Base-by-base conservation (phyloP, 352 stramenopile species). In the Plasmopara viticola region DNA sequence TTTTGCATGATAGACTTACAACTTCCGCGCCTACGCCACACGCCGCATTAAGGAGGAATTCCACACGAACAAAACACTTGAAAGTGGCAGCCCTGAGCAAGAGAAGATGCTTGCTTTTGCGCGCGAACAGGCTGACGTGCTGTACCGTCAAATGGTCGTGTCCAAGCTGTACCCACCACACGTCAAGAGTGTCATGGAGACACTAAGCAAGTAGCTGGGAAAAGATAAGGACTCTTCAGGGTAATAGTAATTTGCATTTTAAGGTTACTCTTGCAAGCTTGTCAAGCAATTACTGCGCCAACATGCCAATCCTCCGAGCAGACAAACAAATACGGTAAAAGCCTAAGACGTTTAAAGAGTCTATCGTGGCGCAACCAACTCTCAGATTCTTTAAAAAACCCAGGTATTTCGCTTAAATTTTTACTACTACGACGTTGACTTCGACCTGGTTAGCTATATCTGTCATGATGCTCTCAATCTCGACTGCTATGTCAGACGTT, bases 11-110 rank as follows among this genome's bases (percentile, higher is more conserved):
- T 41, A 90, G 79, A 74, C 65, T 48, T 87, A 90, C 66, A 90
- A 86, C 68, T 87, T 76, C 68, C 74, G 79, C 46, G 67, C 64
- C 50, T 90, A 90, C 60, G 70, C 74, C 28, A 50, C 67, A 35
- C 74, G 76, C 35, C 79, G 79, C 54, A 62, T 90, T 47, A 79
- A 78, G 52, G 72, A 86, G 42, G 76, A 87, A n/a, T 90, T 90
- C 54, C 79, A 60, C 60, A 81, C 79, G 67, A 74, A 87, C 58
- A 78, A 74, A 56, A 41, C 51, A 10, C 62, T 90, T 3, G 25
- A 66, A 29, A 20, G 48, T 4, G 78, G 65, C 37, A 80, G 72
- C 37, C 42, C 56, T 1, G 79, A 86, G 46, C 76, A 84, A 54
- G 34, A 86, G 54, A 44, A 77, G 56, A 69, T 68, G 31, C 53